These are phyloP conservation scores for Sutorius australiensis DNA, from an alignment of 768 basidiomycete genomes.

Conservation along the genomic window DNA sequence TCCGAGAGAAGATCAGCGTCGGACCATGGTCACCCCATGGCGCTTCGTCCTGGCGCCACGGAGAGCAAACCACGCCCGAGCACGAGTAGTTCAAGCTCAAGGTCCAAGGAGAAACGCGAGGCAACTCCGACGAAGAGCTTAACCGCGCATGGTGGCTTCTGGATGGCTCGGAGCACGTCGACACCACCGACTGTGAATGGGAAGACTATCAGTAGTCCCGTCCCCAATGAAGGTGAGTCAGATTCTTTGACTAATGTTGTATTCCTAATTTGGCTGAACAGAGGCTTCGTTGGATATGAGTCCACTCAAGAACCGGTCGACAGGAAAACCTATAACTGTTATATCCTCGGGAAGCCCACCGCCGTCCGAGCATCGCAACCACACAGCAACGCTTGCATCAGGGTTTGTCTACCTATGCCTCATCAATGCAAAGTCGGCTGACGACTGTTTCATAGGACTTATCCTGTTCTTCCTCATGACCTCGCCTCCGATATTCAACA, in stretches of 20 bases:
- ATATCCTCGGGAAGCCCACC: constrained; percentile 34
- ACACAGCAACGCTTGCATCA: constrained; percentile 51
- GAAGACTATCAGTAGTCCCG: constrained; percentile 65
- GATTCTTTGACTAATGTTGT: not conserved
- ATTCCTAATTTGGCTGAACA: constrained; percentile 11
- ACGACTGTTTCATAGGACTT: constrained; percentile 45
- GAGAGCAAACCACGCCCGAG: constrained; percentile 32
- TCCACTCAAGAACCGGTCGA: constrained; percentile 63
- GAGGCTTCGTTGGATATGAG: constrained; percentile 73
- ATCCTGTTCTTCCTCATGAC: constrained; percentile 75
- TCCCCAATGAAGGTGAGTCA: constrained; percentile 62
- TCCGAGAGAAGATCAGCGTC: constrained; percentile 30
- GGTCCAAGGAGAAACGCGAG: constrained; percentile 30
- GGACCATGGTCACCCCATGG: constrained; percentile 23
- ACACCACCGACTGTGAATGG: constrained; percentile 49
- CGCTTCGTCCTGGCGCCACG: constrained; percentile 12
- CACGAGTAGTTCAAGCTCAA: constrained; percentile 28
- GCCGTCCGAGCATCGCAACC: constrained; percentile 18
- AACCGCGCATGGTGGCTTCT: constrained; percentile 31
- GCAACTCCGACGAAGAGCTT: constrained; percentile 42
- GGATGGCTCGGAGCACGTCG: constrained; percentile 35
- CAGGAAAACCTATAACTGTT: constrained; percentile 61
- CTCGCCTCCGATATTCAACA: constrained; percentile 83
- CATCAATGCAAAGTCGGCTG: not conserved
- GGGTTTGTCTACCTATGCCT: constrained; percentile 45